Base-by-base conservation (phyloP, 495 filamentous ascomycete species). In the Glonium stellatum region DNA sequence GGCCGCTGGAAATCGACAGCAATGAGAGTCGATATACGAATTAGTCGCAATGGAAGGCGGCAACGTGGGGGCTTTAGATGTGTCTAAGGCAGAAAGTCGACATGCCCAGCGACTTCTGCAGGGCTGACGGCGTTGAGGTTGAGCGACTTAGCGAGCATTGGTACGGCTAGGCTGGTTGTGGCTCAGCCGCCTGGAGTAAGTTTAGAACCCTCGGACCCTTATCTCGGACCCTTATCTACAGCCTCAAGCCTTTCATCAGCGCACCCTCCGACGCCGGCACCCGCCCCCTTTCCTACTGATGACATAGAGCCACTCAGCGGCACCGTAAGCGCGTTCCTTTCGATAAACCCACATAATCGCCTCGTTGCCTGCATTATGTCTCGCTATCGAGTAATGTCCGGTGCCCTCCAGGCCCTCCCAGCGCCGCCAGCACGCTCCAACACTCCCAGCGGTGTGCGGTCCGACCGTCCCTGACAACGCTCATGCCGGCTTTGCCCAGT, bases 311-410 rank as follows among this genome's bases (percentile, higher is more conserved):
- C n/a, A 39, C 52, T 47, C 62, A 60, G 34, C 57, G 15, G n/a
- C 27, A 8, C 21, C 25, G 12, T 39, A 31, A 6, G 6, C 27
- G 27, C 3, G 6, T 2, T n/a, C n/a, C 27, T 6, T 27, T 57
- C 42, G 64, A 66, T 66, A 67, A 63, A 60, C 55, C 60, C 61
- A 64, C 61, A 52, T 58, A 60, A 58, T 57, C 54, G 21, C 47
- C 11, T 21, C 47, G 54, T 55, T 54, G 56, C 48, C 39, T 1
- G 19, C 23, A 18, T 6, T 31, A 18, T 36, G 13, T 63, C 31
- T 64, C 59, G 61, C 58, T 56, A 67, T 67, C 65, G 61, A 67
- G 65, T 67, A 67, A 67, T 10, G 27, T 36, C 25, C n/a, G 25
- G 18, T 6, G 6, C 27, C 27, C 27, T n/a, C n/a, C n/a, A n/a